Conservation (phyloP, 257 asterid genomes). For the Linaria vulgaris region DNA sequence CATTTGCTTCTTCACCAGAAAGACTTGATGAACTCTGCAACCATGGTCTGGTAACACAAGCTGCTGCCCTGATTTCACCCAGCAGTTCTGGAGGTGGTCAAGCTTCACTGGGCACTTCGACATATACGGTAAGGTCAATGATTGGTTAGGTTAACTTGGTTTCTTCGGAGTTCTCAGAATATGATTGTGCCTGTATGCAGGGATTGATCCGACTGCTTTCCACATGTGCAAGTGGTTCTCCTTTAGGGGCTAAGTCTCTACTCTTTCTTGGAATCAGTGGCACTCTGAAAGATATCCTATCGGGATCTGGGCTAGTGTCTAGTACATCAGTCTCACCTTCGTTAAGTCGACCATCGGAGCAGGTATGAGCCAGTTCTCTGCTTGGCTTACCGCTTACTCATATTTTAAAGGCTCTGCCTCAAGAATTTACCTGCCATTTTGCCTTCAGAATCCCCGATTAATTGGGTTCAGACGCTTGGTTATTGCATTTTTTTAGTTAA, state of each 20-base stretch:
- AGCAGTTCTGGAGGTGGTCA: constrained; percentile 90
- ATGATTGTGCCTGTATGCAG: constrained; percentile 50
- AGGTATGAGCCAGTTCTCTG: constrained; percentile 48
- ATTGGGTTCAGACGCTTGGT: too few species aligned
- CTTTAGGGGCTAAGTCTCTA: constrained; percentile 80
- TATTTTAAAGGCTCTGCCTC: constrained; percentile 7
- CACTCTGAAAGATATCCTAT: constrained; percentile 80
- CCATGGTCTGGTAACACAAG: constrained; percentile 93
- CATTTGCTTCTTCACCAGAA: constrained; percentile 93
- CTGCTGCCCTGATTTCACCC: constrained; percentile 84
- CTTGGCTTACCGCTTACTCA: constrained; percentile 16
- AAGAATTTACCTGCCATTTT: constrained; percentile 1
- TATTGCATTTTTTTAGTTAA: not conserved
- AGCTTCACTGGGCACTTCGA: constrained; percentile 86
- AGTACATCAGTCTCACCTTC: constrained; percentile 90
- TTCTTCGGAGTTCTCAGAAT: constrained; percentile 21
- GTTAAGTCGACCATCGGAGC: constrained; percentile 91
- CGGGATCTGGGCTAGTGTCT: constrained; percentile 85
- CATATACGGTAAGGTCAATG: constrained; percentile 71
- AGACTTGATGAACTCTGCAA: constrained; percentile 94
- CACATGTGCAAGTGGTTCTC: constrained; percentile 92
- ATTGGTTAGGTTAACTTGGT: constrained; percentile 3
- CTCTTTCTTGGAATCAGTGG: constrained; percentile 92
- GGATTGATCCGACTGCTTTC: constrained; percentile 94
- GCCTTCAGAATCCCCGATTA: not conserved